phyloP scores from a whole-genome alignment of 106 monocot species.

The Posidonia australis region DNA sequence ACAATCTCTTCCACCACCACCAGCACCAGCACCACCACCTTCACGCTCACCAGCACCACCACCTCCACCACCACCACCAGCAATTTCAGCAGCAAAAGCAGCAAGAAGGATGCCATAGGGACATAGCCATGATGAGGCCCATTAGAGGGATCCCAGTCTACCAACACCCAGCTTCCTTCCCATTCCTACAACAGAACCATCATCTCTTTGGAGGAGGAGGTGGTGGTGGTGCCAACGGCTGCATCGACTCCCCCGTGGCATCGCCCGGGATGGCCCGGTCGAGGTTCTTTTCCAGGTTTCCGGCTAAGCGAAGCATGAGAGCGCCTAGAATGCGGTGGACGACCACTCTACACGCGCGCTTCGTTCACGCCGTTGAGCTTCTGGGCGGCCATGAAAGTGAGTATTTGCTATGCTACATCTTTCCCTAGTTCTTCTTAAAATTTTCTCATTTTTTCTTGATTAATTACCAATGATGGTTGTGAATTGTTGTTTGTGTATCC shows the following conservation, averaged over 20 bases:
- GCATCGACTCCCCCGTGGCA: not conserved
- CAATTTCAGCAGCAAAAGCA: constrained; percentile 17
- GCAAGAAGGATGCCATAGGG: not conserved
- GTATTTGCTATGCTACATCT: too few relatives aligned
- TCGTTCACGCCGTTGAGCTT: constrained; percentile 92
- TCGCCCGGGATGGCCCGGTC: constrained; percentile 21
- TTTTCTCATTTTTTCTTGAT: too few relatives aligned
- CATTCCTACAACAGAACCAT: constrained; percentile 16
- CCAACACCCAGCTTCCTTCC: constrained; percentile 30
- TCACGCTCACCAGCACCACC: not conserved
- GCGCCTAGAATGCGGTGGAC: constrained; percentile 98
- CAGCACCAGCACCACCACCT: constrained; percentile 8
- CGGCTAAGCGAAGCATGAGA: constrained; percentile 48
- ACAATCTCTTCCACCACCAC: not conserved
- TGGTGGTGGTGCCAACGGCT: not conserved
- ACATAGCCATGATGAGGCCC: constrained; percentile 31
- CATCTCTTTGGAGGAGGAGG: constrained; percentile 1
- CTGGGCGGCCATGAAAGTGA: constrained; percentile 93
- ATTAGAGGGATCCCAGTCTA: constrained; percentile 56
- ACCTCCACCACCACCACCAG: constrained; percentile 17
- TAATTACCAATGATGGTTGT: too few relatives aligned
- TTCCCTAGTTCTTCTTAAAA: too few relatives aligned
- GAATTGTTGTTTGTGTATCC: too few relatives aligned
- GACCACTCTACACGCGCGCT: constrained; percentile 79
- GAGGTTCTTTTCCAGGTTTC: constrained; percentile 48